Conservation (phyloP, 306 rosid genomes). For the Malus fusca region DNA sequence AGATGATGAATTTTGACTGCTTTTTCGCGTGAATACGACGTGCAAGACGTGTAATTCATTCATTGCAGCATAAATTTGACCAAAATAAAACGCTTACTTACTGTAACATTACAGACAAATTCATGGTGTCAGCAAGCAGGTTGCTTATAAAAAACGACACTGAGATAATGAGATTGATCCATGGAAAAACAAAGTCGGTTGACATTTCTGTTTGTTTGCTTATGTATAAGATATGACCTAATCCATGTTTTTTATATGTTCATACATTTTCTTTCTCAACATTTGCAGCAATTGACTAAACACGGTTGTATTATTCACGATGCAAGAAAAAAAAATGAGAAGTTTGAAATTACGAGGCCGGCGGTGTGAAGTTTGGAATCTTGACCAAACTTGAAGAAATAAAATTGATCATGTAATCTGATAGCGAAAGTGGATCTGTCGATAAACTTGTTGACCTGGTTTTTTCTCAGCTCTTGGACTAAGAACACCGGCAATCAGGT, state of each 20-base stretch:
- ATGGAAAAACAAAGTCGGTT: neutral
- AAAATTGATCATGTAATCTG: neutral
- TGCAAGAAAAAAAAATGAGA: neutral
- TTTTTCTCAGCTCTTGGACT: neutral
- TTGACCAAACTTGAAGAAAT: neutral
- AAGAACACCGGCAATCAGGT: too few relatives aligned
- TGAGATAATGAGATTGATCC: neutral
- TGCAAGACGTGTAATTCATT: neutral
- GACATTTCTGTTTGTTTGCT: neutral
- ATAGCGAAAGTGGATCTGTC: neutral
- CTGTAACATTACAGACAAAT: neutral
- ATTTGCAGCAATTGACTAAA: neutral
- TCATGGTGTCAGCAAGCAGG: neutral
- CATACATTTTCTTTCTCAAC: neutral
- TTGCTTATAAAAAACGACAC: neutral
- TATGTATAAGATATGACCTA: neutral
- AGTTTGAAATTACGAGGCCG: neutral
- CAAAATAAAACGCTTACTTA: neutral
- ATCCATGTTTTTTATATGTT: neutral
- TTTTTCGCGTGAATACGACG: neutral
- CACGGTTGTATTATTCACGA: neutral
- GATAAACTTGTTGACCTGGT: neutral
- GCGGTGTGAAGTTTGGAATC: neutral
- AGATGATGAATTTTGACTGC: neutral
- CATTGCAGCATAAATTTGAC: neutral